A percentile compares a stretch with the other conserved stretches of the same genome.
Conservation (phyloP, 140 eudicot genomes). For the Senecio squalidus region DNA sequence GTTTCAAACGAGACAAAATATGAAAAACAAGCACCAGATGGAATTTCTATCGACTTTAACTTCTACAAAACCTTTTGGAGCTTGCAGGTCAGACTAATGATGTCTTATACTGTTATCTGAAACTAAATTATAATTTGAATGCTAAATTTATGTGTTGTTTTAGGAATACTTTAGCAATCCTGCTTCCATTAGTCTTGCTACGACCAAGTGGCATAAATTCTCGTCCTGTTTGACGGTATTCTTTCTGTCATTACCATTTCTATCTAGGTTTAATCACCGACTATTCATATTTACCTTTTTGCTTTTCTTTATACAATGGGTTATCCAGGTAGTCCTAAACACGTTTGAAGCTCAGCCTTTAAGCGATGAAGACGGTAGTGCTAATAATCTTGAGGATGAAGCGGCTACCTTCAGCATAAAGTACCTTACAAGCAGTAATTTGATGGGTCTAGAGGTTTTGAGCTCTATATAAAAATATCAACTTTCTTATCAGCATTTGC, state of each 20-base stretch:
- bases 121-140: background rate
- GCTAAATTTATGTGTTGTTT: conserved; percentile 2
- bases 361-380: conserved; percentile 91
- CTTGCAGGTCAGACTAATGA: conserved; percentile 60
- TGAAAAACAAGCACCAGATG: conserved; percentile 95
- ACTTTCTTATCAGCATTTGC: conserved; percentile 2
- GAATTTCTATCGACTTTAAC: conserved; percentile 92
- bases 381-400: conserved; percentile 82
- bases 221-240: conserved; percentile 78
- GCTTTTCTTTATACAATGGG: conserved; percentile 1
- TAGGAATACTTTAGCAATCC: conserved; percentile 92
- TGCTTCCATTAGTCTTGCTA: conserved; percentile 55
- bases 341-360: conserved; percentile 95
- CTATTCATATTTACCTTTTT: background rate
- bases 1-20: conserved; percentile 94
- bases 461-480: background rate
- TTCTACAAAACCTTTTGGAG: conserved; percentile 98
- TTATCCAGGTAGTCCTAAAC: conserved; percentile 65
- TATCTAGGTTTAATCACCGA: background rate
- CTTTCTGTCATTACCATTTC: conserved; percentile 4
- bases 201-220: conserved; percentile 88
- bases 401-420: conserved; percentile 87
- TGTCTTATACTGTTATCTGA: background rate
- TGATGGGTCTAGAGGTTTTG: conserved; percentile 97
- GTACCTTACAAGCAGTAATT: conserved; percentile 97